Base-by-base conservation (phyloP, 371 early-diverging fungal genomes). In the Circinella minor region DNA sequence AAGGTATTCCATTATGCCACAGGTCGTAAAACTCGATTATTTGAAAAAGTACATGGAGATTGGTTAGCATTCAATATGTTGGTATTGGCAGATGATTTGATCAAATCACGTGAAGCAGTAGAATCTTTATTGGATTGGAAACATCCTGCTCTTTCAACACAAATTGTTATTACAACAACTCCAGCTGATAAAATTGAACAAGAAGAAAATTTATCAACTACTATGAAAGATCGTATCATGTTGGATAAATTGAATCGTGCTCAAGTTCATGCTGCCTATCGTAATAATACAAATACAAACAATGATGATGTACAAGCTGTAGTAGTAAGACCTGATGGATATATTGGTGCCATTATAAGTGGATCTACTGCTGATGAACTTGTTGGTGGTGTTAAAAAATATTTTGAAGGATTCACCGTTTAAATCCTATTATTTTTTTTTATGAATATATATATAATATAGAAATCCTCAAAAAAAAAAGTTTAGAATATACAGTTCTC, bases 181-280 rank as follows among this genome's bases (percentile, higher is more conserved):
- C 74, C 78, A 1, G 75, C 75, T 13, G 77, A 76, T 46, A 74
- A 69, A 34, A 67, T 81, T 0, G 69, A 71, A 36, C 18, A 20
- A 0, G 70, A 20, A 0, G 70, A 69, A 34, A 17, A 63, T 51
- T 65, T 70, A n/a, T n/a, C 34, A 1, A 36, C 63, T 6, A 14
- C 72, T 13, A 66, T 71, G 20, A 68, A 69, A n/a, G 72, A 80
- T 9, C 36, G 57, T 5, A 65, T 83, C 13, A 69, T 81, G 14
- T 64, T 83, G 18, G 81, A 83, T 60, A 83, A 83, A 34, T 61
- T 83, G 27, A 83, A 83, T 51, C 74, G 75, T 55, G 76, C 81
- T 36, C 83, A 81, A 46, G 81, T 81, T 14, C 83, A 83, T 63
- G 64, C 75, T 65, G 73, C 71, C 0, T 83, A 79, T 65, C 67